These are phyloP conservation scores for Murraya paniculata DNA, from an alignment of 345 rosid genomes.

Conservation along the genomic window DNA sequence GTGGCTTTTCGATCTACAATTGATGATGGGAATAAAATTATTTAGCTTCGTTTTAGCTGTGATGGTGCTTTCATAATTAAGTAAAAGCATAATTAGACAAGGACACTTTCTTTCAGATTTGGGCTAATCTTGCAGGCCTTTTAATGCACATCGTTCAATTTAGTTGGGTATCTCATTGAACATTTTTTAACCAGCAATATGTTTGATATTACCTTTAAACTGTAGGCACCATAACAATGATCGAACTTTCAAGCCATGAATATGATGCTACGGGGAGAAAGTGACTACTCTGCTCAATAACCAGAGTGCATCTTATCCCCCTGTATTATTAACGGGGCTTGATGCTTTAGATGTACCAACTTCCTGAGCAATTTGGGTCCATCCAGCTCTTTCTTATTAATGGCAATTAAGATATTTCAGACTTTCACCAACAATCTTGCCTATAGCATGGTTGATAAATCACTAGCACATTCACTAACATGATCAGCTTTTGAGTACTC, in stretches of 20 bases:
- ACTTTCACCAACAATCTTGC: neutral
- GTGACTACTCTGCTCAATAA: slow-evolving; percentile 25
- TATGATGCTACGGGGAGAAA: slow-evolving; percentile 20
- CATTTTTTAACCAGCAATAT: neutral
- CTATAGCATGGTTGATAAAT: too few relatives aligned
- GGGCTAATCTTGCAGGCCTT: neutral
- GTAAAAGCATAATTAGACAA: neutral
- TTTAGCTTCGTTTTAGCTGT: neutral
- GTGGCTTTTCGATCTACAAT: too few relatives aligned
- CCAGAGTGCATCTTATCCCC: slow-evolving; percentile 21
- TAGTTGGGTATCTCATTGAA: neutral
- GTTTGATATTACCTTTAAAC: neutral
- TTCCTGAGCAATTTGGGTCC: slow-evolving; percentile 24
- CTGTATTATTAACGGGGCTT: neutral
- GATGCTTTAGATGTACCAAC: slow-evolving; percentile 4
- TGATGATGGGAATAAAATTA: too few relatives aligned
- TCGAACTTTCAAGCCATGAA: neutral
- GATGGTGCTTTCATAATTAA: neutral
- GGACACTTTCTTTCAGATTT: neutral
- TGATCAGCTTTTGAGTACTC: neutral
- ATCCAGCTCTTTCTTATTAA: slow-evolving; percentile 13
- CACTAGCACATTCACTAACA: slow-evolving; percentile 4
- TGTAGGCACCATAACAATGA: neutral
- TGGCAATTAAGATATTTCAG: slow-evolving; percentile 20
- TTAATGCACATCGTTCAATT: neutral